Percentiles rank a stretch among this genome's conserved stretches.
phyloP scores from a whole-genome alignment of 2,329 filamentous ascomycete species.

The Gyromitra esculenta region DNA sequence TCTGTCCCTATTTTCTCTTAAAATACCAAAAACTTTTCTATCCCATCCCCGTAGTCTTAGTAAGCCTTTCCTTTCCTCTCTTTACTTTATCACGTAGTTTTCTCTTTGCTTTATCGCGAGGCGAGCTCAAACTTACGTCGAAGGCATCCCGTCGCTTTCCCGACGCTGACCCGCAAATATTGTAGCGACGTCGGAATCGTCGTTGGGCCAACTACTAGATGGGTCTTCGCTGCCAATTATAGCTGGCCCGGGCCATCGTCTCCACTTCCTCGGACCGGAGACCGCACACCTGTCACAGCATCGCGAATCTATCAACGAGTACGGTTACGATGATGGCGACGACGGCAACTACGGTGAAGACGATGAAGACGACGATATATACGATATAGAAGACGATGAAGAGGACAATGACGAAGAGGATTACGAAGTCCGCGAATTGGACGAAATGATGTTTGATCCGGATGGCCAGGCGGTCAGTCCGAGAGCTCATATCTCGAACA shows the following conservation, averaged over 20 bases:
- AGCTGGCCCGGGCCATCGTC: conserved; percentile 1
- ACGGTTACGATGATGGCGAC: conserved; percentile 56
- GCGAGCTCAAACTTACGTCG: conserved; percentile 56
- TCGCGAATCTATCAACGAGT: conserved; percentile 61
- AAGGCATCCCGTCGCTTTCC: conserved; percentile 55
- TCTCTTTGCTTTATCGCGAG: conserved; percentile 43
- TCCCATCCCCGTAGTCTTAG: conserved; percentile 24
- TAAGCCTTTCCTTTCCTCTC: neutral
- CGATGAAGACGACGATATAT: conserved; percentile 65
- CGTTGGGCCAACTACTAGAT: conserved; percentile 23
- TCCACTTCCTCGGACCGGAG: conserved; percentile 46
- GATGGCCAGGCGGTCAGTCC: conserved; percentile 58
- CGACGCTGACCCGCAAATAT: conserved; percentile 54
- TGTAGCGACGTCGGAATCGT: conserved; percentile 52
- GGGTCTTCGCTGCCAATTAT: conserved; percentile 4
- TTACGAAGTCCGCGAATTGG: conserved; percentile 53
- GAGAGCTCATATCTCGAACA: conserved; percentile 59
- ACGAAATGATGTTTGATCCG: conserved; percentile 57
- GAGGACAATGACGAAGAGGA: conserved; percentile 60
- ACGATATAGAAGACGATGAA: conserved; percentile 61
- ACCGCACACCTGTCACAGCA: conserved; percentile 33
- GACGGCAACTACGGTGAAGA: conserved; percentile 61
- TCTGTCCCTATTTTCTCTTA: conserved; percentile 9
- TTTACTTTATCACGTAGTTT: conserved; percentile 23
- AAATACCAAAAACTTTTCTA: conserved; percentile 4